Base-by-base conservation (phyloP, 2,329 filamentous ascomycete genomes). In the Helminthosporium solani region DNA sequence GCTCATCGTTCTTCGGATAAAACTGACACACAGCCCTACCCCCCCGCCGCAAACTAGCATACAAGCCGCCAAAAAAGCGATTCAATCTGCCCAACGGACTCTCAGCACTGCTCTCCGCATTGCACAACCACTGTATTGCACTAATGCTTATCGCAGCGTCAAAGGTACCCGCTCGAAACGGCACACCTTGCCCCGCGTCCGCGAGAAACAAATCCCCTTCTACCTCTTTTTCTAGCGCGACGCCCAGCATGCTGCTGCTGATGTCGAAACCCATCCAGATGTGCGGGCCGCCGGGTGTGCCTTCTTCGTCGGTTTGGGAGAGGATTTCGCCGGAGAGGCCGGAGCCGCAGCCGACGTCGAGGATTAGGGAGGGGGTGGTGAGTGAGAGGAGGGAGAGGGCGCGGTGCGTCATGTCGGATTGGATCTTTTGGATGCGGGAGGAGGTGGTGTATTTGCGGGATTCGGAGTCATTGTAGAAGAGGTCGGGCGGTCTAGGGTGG, bases 241-340 rank as follows among this genome's bases (percentile, higher is more conserved):
- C 82, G 56, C 94, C 90, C n/a, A 99, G 78, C 94, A 99, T 99
- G n/a, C 86, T 90, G 0, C 89, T 85, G 3, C 87, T 90, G 19
- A 99, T 85, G 67, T 99, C 94, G 87, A 97, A 92, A 49, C 94
- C 94, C n/a, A 97, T 78, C 94, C 94, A 99, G 1, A 85, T 85
- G 74, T 99, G 94, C 3, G 90, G 90, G 0, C 90, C 90, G 44
- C 88, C 88, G 7, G 67, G 66, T 27, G 64, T 68, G 48, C 90
- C 84, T 9, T 85, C 80, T 2, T 81, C 77, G 0, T 78, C 71
- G 1, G 86, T 75, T n/a, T 83, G 77, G 11, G 89, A 90, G 36
- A 99, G 82, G 48, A 97, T 96, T 70, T 96, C 91, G 66, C 94
- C 94, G 0, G 89, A 95, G 18, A 99, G 83, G 12, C 94, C 94